A percentile compares a stretch with the other conserved stretches of the same genome.
phyloP scores from a whole-genome alignment of 441 rosid species.

The Dalechampia spathulata region DNA sequence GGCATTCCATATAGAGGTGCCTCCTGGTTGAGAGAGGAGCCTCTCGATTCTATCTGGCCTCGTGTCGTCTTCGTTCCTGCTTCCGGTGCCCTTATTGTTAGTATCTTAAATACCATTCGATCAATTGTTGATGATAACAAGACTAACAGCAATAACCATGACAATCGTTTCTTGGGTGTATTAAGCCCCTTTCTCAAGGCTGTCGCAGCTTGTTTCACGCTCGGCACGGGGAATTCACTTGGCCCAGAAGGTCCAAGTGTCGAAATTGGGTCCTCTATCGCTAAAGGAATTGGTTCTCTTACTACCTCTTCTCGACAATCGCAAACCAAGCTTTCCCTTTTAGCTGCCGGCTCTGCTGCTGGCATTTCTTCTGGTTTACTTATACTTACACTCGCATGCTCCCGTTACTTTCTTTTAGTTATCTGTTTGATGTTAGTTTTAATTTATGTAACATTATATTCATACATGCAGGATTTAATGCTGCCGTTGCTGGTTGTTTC shows the following conservation, averaged over 20 bases:
- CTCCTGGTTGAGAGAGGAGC: conserved; percentile 71
- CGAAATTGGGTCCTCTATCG: conserved; percentile 85
- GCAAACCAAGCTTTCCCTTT: conserved; percentile 48
- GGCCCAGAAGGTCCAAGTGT: conserved; percentile 99
- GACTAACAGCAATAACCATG: background rate
- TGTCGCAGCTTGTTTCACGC: conserved; percentile 76
- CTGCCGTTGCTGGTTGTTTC: conserved; percentile 96
- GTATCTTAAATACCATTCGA: conserved; percentile 40
- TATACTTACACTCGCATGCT: no score
- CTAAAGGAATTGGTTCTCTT: conserved; percentile 45
- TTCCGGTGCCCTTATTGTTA: conserved; percentile 62
- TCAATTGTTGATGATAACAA: conserved; percentile 13
- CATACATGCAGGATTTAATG: conserved; percentile 61
- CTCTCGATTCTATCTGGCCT: conserved; percentile 48
- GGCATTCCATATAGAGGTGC: conserved; percentile 83
- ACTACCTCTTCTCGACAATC: conserved; percentile 35
- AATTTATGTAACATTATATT: no score
- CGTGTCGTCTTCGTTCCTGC: conserved; percentile 68
- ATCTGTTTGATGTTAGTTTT: no score
- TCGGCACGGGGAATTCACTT: conserved; percentile 85
- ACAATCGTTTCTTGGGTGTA: conserved; percentile 20
- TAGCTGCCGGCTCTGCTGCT: conserved; percentile 90
- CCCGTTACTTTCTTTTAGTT: no score
- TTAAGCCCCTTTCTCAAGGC: conserved; percentile 63
- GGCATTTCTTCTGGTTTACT: conserved; percentile 78